Evolutionary conservation across 1,139 yeast species (phyloP).

Genomic region (Wickerhamiella infanticola): DNA sequence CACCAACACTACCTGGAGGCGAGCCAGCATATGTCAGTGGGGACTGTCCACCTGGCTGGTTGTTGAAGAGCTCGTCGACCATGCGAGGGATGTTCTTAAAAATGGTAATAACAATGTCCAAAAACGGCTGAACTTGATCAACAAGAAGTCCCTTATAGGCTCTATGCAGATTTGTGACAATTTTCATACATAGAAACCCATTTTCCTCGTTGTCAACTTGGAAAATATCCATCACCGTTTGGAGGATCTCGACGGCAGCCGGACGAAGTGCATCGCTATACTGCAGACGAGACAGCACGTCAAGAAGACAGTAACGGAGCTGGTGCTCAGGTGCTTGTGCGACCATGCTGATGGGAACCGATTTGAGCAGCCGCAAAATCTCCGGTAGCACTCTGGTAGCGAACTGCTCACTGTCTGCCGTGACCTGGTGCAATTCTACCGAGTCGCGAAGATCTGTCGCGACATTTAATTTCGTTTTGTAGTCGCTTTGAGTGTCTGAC

Average conservation of each 20-base stretch:
- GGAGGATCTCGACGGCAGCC: conserved; percentile 46
- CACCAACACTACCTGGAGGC: conserved; percentile 10
- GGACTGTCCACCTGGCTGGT: conserved; percentile 10
- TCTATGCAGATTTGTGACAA: conserved; percentile 77
- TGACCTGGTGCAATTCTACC: conserved; percentile 67
- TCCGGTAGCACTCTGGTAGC: conserved; percentile 22
- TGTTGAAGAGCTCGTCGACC: conserved; percentile 46
- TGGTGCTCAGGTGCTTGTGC: conserved; percentile 14
- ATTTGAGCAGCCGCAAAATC: conserved; percentile 33
- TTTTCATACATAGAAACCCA: conserved; percentile 82
- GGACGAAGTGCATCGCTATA: conserved; percentile 73
- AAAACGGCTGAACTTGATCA: conserved; percentile 66
- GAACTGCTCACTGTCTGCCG: conserved; percentile 50
- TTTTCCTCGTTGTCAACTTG: conserved; percentile 84
- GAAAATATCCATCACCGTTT: conserved; percentile 44
- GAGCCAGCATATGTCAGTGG: conserved; percentile 14
- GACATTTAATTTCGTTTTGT: conserved; percentile 44
- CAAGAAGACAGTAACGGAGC: conserved; percentile 32
- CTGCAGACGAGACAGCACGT: conserved; percentile 66
- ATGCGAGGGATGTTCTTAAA: conserved; percentile 71
- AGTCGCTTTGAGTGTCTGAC: conserved; percentile 36
- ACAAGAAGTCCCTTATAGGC: conserved; percentile 52
- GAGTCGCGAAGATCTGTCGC: conserved; percentile 75
- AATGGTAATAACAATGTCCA: conserved; percentile 58
- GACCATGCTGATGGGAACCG: conserved; percentile 59